Evolutionary conservation across 768 basidiomycete species (phyloP).

Genomic region (Boletus bicolor): DNA sequence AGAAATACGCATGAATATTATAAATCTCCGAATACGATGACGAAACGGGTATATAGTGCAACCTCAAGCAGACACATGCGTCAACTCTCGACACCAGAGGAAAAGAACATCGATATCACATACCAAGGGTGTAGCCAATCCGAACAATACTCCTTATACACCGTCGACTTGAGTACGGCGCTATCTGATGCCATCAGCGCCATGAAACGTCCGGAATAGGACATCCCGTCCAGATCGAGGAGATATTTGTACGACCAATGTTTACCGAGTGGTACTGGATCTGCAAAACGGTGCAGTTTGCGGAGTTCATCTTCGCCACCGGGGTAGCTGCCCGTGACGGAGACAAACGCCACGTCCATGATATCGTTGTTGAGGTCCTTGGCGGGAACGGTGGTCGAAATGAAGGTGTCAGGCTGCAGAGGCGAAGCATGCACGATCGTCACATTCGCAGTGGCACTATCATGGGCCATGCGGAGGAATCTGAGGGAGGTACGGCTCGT

Average conservation of each 20-base stretch:
- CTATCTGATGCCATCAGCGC: conserved; percentile 83
- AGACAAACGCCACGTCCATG: conserved; percentile 88
- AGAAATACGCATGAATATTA: conserved; percentile 91
- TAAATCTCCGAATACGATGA: conserved; percentile 87
- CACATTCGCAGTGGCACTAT: conserved; percentile 41
- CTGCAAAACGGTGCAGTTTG: conserved; percentile 62
- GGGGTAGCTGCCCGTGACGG: conserved; percentile 72
- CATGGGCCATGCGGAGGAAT: conserved; percentile 79
- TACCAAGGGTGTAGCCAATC: conserved; percentile 93
- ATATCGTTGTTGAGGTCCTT: conserved; percentile 67
- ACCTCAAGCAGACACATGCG: conserved; percentile 44
- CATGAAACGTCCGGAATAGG: conserved; percentile 89
- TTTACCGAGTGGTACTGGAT: conserved; percentile 75
- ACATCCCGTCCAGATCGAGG: conserved; percentile 92
- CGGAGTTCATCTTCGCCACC: conserved; percentile 68
- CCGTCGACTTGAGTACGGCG: conserved; percentile 84
- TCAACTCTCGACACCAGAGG: background rate
- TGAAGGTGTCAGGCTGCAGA: conserved; percentile 50
- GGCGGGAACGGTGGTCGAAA: conserved; percentile 59
- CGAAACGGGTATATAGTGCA: conserved; percentile 93
- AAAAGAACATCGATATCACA: conserved; percentile 16
- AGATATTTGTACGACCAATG: conserved; percentile 95
- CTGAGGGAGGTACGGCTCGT: conserved; percentile 20
- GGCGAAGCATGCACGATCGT: conserved; percentile 73
- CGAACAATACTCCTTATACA: conserved; percentile 87